Evolutionary conservation across 345 rosid genomes (phyloP).

Genomic region (Lumnitzera racemosa): DNA sequence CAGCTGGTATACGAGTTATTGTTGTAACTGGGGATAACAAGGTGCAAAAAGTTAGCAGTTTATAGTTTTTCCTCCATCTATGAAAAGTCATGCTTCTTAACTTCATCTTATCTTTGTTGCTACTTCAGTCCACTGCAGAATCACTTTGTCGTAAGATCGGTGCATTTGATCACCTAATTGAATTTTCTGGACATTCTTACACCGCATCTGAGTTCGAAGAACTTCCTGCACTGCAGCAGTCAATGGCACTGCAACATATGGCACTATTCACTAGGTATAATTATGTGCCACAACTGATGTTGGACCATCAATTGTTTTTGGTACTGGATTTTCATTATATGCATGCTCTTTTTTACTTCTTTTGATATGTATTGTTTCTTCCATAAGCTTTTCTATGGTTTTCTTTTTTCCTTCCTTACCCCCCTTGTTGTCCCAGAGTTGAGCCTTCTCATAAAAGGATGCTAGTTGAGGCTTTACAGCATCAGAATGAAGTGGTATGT

Average conservation of each 20-base stretch:
- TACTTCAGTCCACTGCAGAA: slow-evolving; percentile 89
- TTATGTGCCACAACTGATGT: background rate
- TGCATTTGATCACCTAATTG: slow-evolving; percentile 83
- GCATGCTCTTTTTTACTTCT: too few species aligned
- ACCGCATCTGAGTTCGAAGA: slow-evolving; percentile 95
- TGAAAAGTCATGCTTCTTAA: slow-evolving; percentile 9
- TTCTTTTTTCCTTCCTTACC: slow-evolving; percentile 3
- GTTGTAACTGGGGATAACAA: slow-evolving; percentile 99
- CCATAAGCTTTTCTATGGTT: background rate
- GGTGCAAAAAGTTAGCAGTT: slow-evolving; percentile 33
- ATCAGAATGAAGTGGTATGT: slow-evolving; percentile 96
- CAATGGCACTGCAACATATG: slow-evolving; percentile 81
- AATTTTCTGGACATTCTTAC: slow-evolving; percentile 76
- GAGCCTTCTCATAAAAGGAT: slow-evolving; percentile 97
- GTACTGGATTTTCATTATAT: background rate
- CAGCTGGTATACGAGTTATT: slow-evolving; percentile 99
- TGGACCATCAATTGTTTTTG: background rate
- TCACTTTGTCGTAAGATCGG: slow-evolving; percentile 93
- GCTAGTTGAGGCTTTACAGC: slow-evolving; percentile 96
- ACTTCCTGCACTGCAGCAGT: slow-evolving; percentile 85
- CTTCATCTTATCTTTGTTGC: slow-evolving; percentile 18
- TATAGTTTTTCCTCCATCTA: slow-evolving; percentile 1
- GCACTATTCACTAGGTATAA: slow-evolving; percentile 81
- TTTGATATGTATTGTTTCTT: too few species aligned
- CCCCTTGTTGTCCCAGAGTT: slow-evolving; percentile 46